Conservation (phyloP, 2,329 filamentous ascomycete genomes). For the Aspergillus viridinutans region DNA sequence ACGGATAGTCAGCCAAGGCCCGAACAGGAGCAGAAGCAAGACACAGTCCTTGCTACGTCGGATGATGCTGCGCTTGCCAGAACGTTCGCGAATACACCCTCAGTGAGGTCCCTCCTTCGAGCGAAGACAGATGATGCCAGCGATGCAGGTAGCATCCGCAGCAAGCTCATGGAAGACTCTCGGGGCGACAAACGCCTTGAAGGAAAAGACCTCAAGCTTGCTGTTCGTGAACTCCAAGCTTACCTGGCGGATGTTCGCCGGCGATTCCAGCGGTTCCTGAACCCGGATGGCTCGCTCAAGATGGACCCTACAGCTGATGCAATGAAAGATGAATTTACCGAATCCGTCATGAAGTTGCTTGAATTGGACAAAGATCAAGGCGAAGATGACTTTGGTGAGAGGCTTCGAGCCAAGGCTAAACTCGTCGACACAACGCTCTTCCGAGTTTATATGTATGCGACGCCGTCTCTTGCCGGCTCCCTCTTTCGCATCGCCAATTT, state of each 20-base stretch:
- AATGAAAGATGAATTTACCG: conserved; percentile 38
- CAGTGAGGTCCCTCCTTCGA: conserved; percentile 36
- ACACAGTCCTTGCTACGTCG: conserved; percentile 18
- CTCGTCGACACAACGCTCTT: conserved; percentile 93
- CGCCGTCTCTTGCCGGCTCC: conserved; percentile 76
- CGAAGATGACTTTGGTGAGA: conserved; percentile 60
- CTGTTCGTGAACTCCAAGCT: conserved; percentile 76
- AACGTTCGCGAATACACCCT: conserved; percentile 31
- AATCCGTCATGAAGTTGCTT: conserved; percentile 44
- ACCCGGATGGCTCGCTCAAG: conserved; percentile 52
- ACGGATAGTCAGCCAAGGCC: conserved; percentile 21
- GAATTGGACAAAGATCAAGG: conserved; percentile 48
- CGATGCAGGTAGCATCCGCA: conserved; percentile 37
- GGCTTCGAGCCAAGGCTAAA: conserved; percentile 70
- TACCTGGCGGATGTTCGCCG: conserved; percentile 83
- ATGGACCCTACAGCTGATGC: conserved; percentile 27
- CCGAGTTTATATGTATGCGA: conserved; percentile 89
- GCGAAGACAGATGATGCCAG: conserved; percentile 35
- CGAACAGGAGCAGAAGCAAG: conserved; percentile 24
- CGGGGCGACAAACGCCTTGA: conserved; percentile 42
- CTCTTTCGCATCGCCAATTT: conserved; percentile 96
- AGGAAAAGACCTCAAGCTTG: conserved; percentile 77
- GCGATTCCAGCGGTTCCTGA: conserved; percentile 58
- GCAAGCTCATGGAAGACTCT: conserved; percentile 26
- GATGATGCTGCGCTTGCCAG: conserved; percentile 25